Conservation (phyloP, 768 basidiomycete genomes). For the Melanogaster broomeanus region DNA sequence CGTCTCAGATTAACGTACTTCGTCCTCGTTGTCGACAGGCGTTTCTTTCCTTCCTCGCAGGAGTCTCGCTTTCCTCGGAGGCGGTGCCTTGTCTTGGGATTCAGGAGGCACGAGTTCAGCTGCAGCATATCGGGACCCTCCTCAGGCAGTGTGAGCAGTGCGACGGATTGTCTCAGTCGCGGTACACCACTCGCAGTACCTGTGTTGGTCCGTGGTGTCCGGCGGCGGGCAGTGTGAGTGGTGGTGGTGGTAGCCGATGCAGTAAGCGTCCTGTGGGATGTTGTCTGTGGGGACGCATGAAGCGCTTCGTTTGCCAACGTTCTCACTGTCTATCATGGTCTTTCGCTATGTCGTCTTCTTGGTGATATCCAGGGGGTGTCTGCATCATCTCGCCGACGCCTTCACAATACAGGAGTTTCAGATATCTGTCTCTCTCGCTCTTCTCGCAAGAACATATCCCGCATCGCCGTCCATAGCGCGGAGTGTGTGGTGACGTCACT, state of each 20-base stretch:
- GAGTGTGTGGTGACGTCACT: constrained; percentile 25
- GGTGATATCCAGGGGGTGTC: constrained; percentile 28
- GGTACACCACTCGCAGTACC: neutral
- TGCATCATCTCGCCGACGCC: constrained; percentile 32
- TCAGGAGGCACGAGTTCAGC: constrained; percentile 8
- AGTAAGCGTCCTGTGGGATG: neutral
- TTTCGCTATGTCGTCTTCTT: constrained; percentile 4
- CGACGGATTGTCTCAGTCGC: neutral
- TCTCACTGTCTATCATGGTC: constrained; percentile 1
- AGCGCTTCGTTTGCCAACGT: constrained; percentile 12
- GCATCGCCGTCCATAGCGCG: constrained; percentile 36
- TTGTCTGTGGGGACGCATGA: neutral
- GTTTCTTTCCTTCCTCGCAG: constrained; percentile 4
- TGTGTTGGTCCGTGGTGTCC: constrained; percentile 1
- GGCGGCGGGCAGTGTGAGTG: constrained; percentile 16
- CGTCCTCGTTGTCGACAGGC: neutral
- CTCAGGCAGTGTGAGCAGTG: neutral
- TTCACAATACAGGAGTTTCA: constrained; percentile 27
- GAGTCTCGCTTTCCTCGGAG: constrained; percentile 14
- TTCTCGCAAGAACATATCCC: constrained; percentile 29
- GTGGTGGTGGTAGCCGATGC: constrained; percentile 8
- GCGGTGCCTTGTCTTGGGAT: constrained; percentile 20
- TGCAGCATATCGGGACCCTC: neutral
- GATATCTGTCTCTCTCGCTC: constrained; percentile 6
- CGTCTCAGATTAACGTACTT: neutral